Percentiles rank a stretch among this genome's conserved stretches.
Evolutionary conservation across 2,329 filamentous ascomycete genomes (phyloP).

Genomic region (Monilinia vaccinii-corymbosi): DNA sequence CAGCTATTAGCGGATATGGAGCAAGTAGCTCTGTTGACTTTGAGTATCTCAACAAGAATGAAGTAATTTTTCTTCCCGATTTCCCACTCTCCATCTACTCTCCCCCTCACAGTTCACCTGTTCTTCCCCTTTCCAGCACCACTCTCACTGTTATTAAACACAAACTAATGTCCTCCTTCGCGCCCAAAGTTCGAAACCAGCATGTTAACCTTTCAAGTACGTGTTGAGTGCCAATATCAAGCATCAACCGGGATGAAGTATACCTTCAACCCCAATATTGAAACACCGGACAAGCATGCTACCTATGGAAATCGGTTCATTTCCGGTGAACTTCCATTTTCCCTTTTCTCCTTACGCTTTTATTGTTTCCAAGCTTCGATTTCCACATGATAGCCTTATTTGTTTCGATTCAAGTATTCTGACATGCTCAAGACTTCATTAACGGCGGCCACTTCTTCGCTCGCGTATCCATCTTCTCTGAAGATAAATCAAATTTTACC

Average conservation of each 20-base stretch:
- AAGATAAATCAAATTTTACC: neutral
- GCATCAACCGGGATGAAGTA: neutral
- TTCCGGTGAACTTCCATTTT: neutral
- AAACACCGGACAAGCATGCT: neutral
- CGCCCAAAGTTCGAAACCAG: neutral
- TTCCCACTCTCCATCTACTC: no score
- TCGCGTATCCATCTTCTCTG: neutral
- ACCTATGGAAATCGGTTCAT: neutral
- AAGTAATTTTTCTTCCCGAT: neutral
- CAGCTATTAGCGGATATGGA: neutral
- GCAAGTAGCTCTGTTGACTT: neutral
- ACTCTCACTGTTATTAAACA: no score
- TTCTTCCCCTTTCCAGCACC: neutral
- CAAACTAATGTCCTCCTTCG: neutral
- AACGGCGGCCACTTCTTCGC: neutral
- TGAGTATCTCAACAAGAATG: neutral
- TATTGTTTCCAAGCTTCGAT: neutral
- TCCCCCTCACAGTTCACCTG: no score
- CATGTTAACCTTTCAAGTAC: neutral
- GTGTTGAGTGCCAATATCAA: neutral
- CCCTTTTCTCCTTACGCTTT: neutral
- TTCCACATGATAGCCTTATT: rapidly evolving
- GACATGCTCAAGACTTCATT: neutral
- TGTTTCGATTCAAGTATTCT: neutral
- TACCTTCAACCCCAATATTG: neutral